A percentile compares a stretch with the other conserved stretches of the same genome.
Evolutionary conservation across 768 basidiomycete genomes (phyloP).

Genomic region (Pleurotus ostreatus): DNA sequence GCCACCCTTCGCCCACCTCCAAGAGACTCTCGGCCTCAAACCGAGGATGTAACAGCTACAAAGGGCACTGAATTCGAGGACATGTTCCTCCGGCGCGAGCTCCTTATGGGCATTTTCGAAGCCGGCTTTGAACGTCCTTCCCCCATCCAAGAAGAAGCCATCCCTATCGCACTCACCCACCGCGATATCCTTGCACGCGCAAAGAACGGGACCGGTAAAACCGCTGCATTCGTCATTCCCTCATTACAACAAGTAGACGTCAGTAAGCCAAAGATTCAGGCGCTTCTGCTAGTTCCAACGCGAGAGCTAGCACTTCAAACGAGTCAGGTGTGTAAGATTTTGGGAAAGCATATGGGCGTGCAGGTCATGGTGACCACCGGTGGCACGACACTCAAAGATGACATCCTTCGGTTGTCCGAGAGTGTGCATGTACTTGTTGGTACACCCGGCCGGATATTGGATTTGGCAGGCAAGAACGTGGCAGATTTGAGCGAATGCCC

Average conservation of each 20-base stretch:
- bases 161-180: conserved; percentile 89
- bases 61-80: conserved; percentile 96
- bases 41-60: conserved; percentile 93
- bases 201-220: conserved; percentile 97
- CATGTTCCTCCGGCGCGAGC: conserved; percentile 86
- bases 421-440: conserved; percentile 95
- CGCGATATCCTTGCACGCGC: conserved; percentile 94
- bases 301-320: conserved; percentile 98
- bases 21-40: conserved; percentile 93
- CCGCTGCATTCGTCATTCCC: conserved; percentile 98
- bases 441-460: conserved; percentile 93
- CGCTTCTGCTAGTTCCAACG: conserved; percentile 95
- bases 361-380: conserved; percentile 99
- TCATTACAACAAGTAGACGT: conserved; percentile 91
- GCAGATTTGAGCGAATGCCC: conserved; percentile 93
- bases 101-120: conserved; percentile 99
- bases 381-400: conserved; percentile 96
- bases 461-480: conserved; percentile 88
- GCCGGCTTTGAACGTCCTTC: conserved; percentile 96
- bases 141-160: conserved; percentile 98
- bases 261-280: conserved; percentile 84
- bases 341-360: conserved; percentile 92
- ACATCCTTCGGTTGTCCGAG: conserved; percentile 89
- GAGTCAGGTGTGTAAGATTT: conserved; percentile 95
- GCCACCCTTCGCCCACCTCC: conserved; percentile 75